phyloP scores from a whole-genome alignment of 176 grass and related monocot genomes.

The Carex myosuroides region DNA sequence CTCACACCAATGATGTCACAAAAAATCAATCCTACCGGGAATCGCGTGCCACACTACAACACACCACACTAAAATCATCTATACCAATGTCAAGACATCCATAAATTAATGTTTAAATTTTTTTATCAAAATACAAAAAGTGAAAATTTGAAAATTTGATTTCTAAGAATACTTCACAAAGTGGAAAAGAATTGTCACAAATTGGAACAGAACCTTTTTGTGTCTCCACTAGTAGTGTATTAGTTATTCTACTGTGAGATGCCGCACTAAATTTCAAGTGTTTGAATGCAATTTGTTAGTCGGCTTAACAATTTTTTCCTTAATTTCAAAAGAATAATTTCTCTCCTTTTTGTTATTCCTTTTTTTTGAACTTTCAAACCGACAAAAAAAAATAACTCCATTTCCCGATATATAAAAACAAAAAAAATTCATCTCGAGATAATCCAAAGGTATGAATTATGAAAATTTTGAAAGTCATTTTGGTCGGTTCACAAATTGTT shows the following conservation, averaged over 20 bases:
- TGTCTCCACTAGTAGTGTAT: not conserved
- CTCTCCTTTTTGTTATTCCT: not conserved
- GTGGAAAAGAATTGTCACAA: not conserved
- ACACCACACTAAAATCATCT: not conserved
- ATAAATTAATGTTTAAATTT: not conserved
- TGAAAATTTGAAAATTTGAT: not conserved
- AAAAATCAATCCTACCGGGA: not conserved
- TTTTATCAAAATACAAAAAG: not conserved
- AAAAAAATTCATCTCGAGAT: not conserved
- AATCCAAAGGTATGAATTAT: not conserved
- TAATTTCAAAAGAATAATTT: not conserved
- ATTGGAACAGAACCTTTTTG: not conserved
- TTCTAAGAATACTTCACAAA: not conserved
- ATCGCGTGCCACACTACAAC: conserved; percentile 14
- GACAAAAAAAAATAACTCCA: not conserved
- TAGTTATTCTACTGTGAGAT: not conserved
- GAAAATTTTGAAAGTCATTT: not conserved
- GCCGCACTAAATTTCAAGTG: not conserved
- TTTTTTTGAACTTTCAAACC: not conserved
- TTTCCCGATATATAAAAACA: conserved; percentile 8
- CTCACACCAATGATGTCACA: not conserved
- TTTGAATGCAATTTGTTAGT: not conserved
- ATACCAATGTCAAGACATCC: not conserved
- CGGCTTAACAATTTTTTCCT: not conserved
- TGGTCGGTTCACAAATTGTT: not conserved